These are phyloP conservation scores for Penicillium sclerotigenum DNA, from an alignment of 2,329 filamentous ascomycete species.

Conservation along the genomic window DNA sequence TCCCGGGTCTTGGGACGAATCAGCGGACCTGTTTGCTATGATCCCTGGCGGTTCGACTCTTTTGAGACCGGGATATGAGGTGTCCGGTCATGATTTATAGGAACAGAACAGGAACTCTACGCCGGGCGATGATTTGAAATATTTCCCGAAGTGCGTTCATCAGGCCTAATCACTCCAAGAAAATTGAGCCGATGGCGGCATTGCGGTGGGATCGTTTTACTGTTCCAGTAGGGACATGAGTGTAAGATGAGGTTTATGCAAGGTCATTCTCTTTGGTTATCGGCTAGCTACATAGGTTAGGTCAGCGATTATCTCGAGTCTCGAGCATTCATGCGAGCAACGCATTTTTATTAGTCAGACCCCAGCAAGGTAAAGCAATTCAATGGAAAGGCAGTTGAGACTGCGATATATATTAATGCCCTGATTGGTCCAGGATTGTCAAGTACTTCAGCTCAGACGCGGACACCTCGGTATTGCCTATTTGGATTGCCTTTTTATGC, in stretches of 20 bases:
- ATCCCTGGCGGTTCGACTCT: neutral
- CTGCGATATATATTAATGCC: neutral
- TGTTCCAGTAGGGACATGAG: neutral
- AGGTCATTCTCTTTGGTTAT: neutral
- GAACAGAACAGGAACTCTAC: neutral
- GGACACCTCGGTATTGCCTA: neutral
- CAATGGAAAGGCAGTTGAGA: neutral
- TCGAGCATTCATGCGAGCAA: neutral
- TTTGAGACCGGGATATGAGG: neutral
- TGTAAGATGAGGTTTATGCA: neutral
- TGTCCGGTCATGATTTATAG: no score
- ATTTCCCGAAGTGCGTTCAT: neutral
- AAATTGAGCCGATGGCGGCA: neutral
- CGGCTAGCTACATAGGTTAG: neutral
- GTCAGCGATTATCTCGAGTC: constrained; percentile 2
- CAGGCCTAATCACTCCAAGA: neutral
- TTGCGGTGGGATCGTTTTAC: neutral
- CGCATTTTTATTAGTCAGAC: neutral
- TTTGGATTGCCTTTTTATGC: neutral
- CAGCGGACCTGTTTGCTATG: neutral
- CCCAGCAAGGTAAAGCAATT: neutral
- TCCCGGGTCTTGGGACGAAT: neutral
- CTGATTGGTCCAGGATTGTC: neutral
- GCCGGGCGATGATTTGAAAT: neutral
- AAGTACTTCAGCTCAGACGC: neutral